Conservation (phyloP, 2,329 filamentous ascomycete species). For the Trichoderma sp. region DNA sequence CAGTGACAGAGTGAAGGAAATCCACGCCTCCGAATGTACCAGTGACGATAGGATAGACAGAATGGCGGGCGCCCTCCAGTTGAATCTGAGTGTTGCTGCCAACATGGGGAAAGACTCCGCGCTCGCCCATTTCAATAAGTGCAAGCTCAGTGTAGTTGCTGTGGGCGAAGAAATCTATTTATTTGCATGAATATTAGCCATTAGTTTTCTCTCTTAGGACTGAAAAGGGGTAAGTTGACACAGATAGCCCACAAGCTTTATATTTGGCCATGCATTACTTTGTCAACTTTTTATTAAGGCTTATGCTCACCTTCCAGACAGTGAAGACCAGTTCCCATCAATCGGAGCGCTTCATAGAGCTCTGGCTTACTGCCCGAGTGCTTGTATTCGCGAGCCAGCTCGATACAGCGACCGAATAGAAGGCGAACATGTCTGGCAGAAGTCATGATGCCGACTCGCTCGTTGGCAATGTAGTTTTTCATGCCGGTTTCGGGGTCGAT, state of each 20-base stretch:
- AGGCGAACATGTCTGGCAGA: constrained; percentile 76
- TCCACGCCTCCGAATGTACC: constrained; percentile 95
- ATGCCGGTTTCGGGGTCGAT: constrained; percentile 76
- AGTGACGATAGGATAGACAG: constrained; percentile 82
- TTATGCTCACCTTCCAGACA: constrained; percentile 70
- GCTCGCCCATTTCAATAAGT: constrained; percentile 83
- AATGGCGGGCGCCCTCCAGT: constrained; percentile 65
- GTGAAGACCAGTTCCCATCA: constrained; percentile 86
- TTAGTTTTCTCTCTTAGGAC: background rate
- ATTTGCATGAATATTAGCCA: background rate
- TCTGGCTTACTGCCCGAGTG: constrained; percentile 65
- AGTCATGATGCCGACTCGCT: constrained; percentile 76
- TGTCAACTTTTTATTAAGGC: background rate
- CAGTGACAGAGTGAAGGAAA: constrained; percentile 85
- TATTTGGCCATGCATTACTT: no score
- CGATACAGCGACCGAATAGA: constrained; percentile 73
- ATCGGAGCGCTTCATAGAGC: constrained; percentile 81
- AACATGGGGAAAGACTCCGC: constrained; percentile 82
- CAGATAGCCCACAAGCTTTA: background rate
- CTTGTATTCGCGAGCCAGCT: constrained; percentile 76
- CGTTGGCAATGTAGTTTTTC: constrained; percentile 95
- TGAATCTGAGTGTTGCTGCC: constrained; percentile 73
- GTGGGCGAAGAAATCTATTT: constrained; percentile 81
- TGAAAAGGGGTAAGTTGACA: background rate
- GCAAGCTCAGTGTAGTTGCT: constrained; percentile 92